Conservation (phyloP, 768 basidiomycete genomes). For the Kwoniella newhampshirensis region DNA sequence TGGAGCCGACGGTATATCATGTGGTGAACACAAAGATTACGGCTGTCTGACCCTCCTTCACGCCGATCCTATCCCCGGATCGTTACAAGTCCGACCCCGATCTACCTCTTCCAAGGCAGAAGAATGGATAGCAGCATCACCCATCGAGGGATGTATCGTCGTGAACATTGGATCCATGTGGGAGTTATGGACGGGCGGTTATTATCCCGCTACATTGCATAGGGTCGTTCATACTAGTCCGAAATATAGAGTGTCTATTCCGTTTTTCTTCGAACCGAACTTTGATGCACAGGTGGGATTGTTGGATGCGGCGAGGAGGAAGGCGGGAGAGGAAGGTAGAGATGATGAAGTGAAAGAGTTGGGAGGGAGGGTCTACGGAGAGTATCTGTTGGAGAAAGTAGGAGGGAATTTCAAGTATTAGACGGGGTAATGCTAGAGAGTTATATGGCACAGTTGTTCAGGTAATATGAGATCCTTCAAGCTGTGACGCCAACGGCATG, state of each 20-base stretch:
- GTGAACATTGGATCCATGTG: constrained; percentile 94
- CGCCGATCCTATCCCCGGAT: constrained; percentile 74
- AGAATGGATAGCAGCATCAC: constrained; percentile 78
- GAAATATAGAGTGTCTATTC: constrained; percentile 80
- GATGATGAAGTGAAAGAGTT: constrained; percentile 9
- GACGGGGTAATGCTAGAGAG: too few relatives aligned
- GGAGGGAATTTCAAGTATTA: constrained; percentile 16
- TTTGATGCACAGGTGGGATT: constrained; percentile 71
- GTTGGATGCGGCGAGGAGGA: constrained; percentile 62
- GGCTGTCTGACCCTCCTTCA: constrained; percentile 89
- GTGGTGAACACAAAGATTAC: constrained; percentile 90
- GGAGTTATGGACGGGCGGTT: constrained; percentile 81
- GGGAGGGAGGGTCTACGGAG: constrained; percentile 68
- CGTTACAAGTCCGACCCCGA: constrained; percentile 81
- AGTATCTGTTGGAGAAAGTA: constrained; percentile 43
- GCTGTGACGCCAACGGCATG: too few relatives aligned
- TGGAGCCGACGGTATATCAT: constrained; percentile 78
- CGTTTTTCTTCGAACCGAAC: constrained; percentile 93
- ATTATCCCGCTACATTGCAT: constrained; percentile 87
- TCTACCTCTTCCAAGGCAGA: constrained; percentile 60
- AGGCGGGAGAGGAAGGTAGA: constrained; percentile 51
- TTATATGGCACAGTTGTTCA: too few relatives aligned
- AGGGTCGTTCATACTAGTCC: constrained; percentile 74
- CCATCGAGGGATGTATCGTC: constrained; percentile 76
- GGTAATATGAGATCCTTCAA: too few relatives aligned